phyloP scores from a whole-genome alignment of 2,329 filamentous ascomycete genomes.

The Pseudogymnoascus sp. region DNA sequence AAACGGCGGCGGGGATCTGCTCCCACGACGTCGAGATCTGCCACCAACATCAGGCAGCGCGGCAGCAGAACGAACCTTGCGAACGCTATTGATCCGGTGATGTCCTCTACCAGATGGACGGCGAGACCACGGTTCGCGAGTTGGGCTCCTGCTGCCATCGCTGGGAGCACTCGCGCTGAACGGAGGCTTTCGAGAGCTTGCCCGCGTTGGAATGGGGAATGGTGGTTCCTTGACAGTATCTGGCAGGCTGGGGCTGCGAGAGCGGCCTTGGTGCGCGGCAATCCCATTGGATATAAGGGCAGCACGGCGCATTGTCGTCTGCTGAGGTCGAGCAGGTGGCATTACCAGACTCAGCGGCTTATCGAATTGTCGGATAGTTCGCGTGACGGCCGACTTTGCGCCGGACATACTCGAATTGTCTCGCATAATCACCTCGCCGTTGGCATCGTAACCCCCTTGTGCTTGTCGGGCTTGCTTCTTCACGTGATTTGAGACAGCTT shows the following conservation, averaged over 20 bases:
- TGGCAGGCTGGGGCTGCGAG: slow-evolving; percentile 56
- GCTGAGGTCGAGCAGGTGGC: slow-evolving; percentile 17
- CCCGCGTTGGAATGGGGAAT: slow-evolving; percentile 83
- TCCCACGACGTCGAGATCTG: slow-evolving; percentile 42
- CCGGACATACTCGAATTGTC: slow-evolving; percentile 14
- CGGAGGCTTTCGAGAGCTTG: slow-evolving; percentile 72
- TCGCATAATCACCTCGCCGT: slow-evolving; percentile 18
- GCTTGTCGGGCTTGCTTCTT: slow-evolving; percentile 15
- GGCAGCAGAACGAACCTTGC: slow-evolving; percentile 79
- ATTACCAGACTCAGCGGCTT: slow-evolving; percentile 26
- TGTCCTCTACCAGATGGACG: slow-evolving; percentile 40
- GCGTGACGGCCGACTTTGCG: slow-evolving; percentile 15
- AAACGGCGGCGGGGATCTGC: slow-evolving; percentile 56
- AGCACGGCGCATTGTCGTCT: slow-evolving; percentile 61
- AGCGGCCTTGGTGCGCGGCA: slow-evolving; percentile 55
- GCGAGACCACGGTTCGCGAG: slow-evolving; percentile 48
- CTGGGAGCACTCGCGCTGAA: slow-evolving; percentile 54
- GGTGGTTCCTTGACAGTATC: slow-evolving; percentile 59
- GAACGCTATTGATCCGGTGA: slow-evolving; percentile 54
- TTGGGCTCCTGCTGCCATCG: slow-evolving; percentile 73
- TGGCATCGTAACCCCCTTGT: slow-evolving; percentile 15
- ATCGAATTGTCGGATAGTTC: slow-evolving; percentile 23
- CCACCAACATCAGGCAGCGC: slow-evolving; percentile 52
- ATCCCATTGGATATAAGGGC: slow-evolving; percentile 76
- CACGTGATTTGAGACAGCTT: slow-evolving; percentile 12